Evolutionary conservation across 208 protist genomes (phyloP).

Genomic region (Herpetomonas muscarum): DNA sequence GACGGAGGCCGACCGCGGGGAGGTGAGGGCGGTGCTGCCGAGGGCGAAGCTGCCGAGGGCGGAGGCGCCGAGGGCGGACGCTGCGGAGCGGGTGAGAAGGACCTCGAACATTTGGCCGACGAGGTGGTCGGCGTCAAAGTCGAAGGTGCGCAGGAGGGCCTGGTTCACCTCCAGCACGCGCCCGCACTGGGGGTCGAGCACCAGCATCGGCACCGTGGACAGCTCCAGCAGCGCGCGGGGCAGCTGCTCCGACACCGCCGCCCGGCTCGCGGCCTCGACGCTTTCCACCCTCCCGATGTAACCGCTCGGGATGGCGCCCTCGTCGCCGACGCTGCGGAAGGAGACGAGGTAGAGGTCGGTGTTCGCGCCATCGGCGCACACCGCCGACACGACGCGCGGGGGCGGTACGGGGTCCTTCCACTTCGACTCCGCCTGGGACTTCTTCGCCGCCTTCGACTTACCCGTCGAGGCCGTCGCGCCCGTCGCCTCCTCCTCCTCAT

Average conservation of each 20-base stretch:
- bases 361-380: not conserved
- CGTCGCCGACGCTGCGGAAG: not conserved
- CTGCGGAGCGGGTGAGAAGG: slow-evolving; percentile 8
- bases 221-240: slow-evolving; percentile 12
- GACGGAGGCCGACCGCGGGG: too few relatives aligned
- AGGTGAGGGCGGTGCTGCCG: not conserved
- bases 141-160: slow-evolving; percentile 16
- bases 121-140: slow-evolving; percentile 12
- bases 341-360: not conserved
- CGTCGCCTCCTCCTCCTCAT: too few relatives aligned
- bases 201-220: slow-evolving; percentile 18
- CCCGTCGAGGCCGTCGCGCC: not conserved
- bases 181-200: slow-evolving; percentile 16
- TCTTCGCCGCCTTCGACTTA: not conserved
- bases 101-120: slow-evolving; percentile 17
- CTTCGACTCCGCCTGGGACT: not conserved
- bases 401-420: too few relatives aligned
- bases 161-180: slow-evolving; percentile 32
- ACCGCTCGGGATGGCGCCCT: not conserved
- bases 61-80: slow-evolving; percentile 2
- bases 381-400: not conserved
- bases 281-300: slow-evolving; percentile 17
- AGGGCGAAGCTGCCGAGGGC: not conserved
- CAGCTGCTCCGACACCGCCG: slow-evolving; percentile 2
- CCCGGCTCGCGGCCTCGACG: not conserved